Conservation (phyloP, 73 alveolate species). For the Stentor coeruleus region DNA sequence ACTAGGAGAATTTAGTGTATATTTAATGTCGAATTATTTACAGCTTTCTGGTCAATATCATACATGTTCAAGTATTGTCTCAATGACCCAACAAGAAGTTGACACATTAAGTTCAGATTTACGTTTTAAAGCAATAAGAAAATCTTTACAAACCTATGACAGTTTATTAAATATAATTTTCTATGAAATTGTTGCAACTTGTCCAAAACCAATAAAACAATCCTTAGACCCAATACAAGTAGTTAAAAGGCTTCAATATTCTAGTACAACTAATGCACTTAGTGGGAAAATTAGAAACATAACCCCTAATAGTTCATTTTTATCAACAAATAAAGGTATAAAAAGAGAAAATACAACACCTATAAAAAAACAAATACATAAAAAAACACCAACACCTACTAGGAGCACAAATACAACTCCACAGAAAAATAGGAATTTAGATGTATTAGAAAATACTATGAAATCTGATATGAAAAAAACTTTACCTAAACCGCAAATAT, state of each 20-base stretch:
- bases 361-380: background rate
- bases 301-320: background rate
- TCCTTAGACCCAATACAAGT: background rate
- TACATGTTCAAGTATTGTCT: background rate
- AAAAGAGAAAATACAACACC: background rate
- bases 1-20: background rate
- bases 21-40: conserved; percentile 1
- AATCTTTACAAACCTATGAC: conserved; percentile 11
- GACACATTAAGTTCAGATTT: background rate
- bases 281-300: background rate
- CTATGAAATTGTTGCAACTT: conserved; percentile 3
- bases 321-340: background rate
- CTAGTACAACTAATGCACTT: background rate
- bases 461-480: background rate
- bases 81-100: background rate
- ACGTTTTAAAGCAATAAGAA: background rate
- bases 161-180: background rate
- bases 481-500: background rate
- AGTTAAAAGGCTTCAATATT: background rate
- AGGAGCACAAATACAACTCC: background rate
- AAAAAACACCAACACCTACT: background rate
- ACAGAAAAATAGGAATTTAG: background rate
- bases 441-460: background rate
- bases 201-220: background rate
- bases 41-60: conserved; percentile 4